A percentile compares a stretch with the other conserved stretches of the same genome.
Evolutionary conservation across 805 yeast species (phyloP).

Genomic region (Isabelozyma gotoi): DNA sequence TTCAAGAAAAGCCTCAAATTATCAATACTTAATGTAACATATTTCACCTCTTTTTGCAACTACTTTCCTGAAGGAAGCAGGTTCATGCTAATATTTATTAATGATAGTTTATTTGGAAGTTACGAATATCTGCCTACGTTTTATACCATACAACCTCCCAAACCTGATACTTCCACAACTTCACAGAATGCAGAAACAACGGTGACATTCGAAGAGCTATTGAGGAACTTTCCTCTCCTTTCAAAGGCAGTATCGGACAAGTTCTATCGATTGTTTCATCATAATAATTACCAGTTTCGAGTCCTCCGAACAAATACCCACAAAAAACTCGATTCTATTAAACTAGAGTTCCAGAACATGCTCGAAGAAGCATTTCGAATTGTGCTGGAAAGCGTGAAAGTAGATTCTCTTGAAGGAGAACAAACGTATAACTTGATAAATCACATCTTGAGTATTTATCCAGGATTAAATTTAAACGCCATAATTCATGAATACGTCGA

Average conservation of each 20-base stretch:
- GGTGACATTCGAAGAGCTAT: conserved; percentile 35
- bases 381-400: conserved; percentile 38
- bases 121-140: conserved; percentile 3
- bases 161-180: not conserved
- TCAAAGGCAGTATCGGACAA: conserved; percentile 39
- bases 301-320: conserved; percentile 28
- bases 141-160: not conserved
- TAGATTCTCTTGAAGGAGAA: conserved; percentile 34
- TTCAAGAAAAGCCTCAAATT: conserved; percentile 47
- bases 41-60: conserved; percentile 55
- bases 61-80: conserved; percentile 57
- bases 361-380: conserved; percentile 34
- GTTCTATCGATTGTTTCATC: conserved; percentile 40
- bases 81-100: conserved; percentile 59
- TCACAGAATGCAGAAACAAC: not conserved
- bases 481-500: conserved; percentile 74
- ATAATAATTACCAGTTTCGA: conserved; percentile 34
- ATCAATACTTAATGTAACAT: conserved; percentile 43
- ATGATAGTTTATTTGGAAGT: conserved; percentile 53
- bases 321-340: conserved; percentile 24
- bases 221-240: conserved; percentile 38
- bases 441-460: conserved; percentile 29
- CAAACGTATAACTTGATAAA: conserved; percentile 29
- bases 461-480: conserved; percentile 47
- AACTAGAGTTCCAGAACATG: conserved; percentile 29